A percentile compares a stretch with the other conserved stretches of the same genome.
Conservation (phyloP, 345 rosid species). For the Excoecaria agallocha region DNA sequence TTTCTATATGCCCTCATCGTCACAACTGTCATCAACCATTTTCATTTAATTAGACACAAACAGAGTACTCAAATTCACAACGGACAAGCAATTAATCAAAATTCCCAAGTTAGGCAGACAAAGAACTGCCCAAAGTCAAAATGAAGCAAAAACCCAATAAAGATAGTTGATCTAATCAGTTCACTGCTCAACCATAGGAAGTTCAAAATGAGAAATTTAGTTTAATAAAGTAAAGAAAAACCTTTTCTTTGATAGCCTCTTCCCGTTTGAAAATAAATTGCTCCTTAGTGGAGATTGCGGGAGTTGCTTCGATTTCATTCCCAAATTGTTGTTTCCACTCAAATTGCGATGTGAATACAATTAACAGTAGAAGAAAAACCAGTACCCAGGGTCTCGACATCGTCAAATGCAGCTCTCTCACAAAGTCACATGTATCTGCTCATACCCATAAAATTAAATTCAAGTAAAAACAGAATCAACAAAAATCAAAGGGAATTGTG, state of each 20-base stretch:
- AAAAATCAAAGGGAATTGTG: neutral
- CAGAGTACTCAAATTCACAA: neutral
- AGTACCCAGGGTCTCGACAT: constrained; percentile 77
- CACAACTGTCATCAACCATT: neutral
- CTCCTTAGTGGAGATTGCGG: constrained; percentile 35
- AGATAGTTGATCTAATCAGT: neutral
- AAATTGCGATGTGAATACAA: constrained; percentile 63
- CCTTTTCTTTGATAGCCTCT: constrained; percentile 70
- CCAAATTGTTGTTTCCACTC: constrained; percentile 78
- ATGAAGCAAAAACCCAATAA: neutral
- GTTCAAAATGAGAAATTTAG: neutral
- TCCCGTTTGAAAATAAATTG: constrained; percentile 36
- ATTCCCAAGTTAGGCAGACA: neutral
- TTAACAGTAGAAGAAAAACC: constrained; percentile 54
- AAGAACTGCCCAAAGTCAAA: neutral
- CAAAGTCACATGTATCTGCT: neutral
- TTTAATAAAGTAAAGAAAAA: constrained; percentile 10
- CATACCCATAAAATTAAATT: neutral
- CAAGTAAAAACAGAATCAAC: neutral
- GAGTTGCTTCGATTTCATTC: constrained; percentile 48
- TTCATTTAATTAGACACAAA: neutral
- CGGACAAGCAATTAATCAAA: neutral
- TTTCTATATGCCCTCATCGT: neutral
- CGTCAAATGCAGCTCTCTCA: neutral
- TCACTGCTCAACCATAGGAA: neutral